Evolutionary conservation across 345 rosid species (phyloP).

Genomic region (Noccaea caerulescens): DNA sequence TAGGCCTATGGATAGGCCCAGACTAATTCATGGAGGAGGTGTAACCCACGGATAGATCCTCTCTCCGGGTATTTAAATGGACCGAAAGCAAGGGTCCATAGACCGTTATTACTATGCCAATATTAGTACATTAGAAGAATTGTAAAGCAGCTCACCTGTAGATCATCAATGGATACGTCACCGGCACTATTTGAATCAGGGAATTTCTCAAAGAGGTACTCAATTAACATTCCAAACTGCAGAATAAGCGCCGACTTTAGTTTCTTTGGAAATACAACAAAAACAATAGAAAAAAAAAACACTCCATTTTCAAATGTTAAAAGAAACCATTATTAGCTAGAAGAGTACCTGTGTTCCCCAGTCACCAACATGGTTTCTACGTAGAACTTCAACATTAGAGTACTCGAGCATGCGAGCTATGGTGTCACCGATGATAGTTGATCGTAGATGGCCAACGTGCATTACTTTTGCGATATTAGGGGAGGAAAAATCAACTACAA

Average conservation of each 20-base stretch:
- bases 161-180: slow-evolving; percentile 72
- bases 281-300: neutral
- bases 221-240: slow-evolving; percentile 94
- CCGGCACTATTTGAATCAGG: slow-evolving; percentile 62
- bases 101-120: neutral
- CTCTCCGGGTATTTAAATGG: too few species aligned
- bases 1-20: too few species aligned
- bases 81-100: too few species aligned
- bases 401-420: slow-evolving; percentile 89
- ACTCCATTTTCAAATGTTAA: neutral
- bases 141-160: slow-evolving; percentile 60
- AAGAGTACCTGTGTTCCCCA: slow-evolving; percentile 87
- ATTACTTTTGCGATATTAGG: slow-evolving; percentile 93
- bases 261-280: too few species aligned
- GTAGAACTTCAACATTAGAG: slow-evolving; percentile 80
- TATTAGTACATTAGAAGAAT: neutral
- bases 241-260: slow-evolving; percentile 10
- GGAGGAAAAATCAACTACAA: slow-evolving; percentile 88
- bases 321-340: too few species aligned
- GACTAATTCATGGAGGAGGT: too few species aligned
- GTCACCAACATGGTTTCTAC: slow-evolving; percentile 96
- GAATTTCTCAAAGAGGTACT: slow-evolving; percentile 71
- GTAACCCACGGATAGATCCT: too few species aligned
- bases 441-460: slow-evolving; percentile 92
- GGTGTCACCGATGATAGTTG: slow-evolving; percentile 91